These are phyloP conservation scores for Brassica balearica DNA, from an alignment of 441 rosid species.

Conservation along the genomic window DNA sequence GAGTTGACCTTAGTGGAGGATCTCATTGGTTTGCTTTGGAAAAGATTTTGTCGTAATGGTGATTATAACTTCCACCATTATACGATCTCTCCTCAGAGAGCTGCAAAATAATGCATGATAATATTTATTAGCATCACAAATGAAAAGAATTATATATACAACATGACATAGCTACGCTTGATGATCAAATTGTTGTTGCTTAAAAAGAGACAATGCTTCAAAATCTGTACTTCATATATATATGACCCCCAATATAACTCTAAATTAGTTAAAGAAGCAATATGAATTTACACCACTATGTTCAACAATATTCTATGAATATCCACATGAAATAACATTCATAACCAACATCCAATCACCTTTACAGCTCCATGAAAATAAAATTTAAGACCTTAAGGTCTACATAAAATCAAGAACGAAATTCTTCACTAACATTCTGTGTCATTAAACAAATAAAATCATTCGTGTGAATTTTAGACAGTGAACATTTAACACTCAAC, in stretches of 20 bases:
- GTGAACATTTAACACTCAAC: slow-evolving; percentile 38
- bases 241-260: slow-evolving; percentile 4
- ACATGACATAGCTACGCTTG: slow-evolving; percentile 3
- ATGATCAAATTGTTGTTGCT: slow-evolving; percentile 17
- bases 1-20: slow-evolving; percentile 73
- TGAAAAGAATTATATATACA: not conserved
- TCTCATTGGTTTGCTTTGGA: slow-evolving; percentile 50
- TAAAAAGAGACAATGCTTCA: slow-evolving; percentile 17
- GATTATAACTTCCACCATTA: slow-evolving; percentile 47
- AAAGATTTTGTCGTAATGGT: slow-evolving; percentile 42
- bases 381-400: slow-evolving; percentile 60
- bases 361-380: slow-evolving; percentile 32
- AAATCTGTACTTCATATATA: slow-evolving; percentile 24
- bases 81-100: slow-evolving; percentile 38
- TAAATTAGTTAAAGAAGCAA: slow-evolving; percentile 14
- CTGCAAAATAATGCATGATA: slow-evolving; percentile 27
- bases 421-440: slow-evolving; percentile 8
- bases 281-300: slow-evolving; percentile 11
- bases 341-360: slow-evolving; percentile 50
- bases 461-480: slow-evolving; percentile 27
- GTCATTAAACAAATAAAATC: slow-evolving; percentile 30
- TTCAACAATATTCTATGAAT: slow-evolving; percentile 34
- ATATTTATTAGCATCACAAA: slow-evolving; percentile 36
- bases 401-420: slow-evolving; percentile 42
- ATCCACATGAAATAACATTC: slow-evolving; percentile 70